Conservation (phyloP, 306 rosid genomes). For the Gynostemma pentaphyllum region DNA sequence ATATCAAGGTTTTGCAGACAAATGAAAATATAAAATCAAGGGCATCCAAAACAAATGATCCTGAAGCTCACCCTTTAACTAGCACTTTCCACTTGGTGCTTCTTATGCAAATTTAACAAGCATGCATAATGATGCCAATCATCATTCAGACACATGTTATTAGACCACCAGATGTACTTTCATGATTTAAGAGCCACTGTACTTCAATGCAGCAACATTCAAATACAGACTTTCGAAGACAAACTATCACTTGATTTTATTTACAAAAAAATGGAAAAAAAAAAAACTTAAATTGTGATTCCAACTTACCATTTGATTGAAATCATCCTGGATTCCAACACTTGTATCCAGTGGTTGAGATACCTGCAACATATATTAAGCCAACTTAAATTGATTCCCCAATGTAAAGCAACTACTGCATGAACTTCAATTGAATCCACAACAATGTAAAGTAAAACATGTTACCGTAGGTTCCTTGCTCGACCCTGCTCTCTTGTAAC, state of each 20-base stretch:
- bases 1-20: background rate
- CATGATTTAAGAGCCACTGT: no score
- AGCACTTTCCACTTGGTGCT: no score
- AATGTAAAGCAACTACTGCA: background rate
- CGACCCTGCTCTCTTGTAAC: conserved; percentile 2
- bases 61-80: no score
- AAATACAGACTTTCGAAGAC: background rate
- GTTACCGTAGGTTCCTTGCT: conserved; percentile 9
- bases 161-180: background rate
- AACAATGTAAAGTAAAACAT: background rate
- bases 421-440: background rate
- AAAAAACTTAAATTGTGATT: no score
- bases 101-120: background rate
- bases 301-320: conserved; percentile 12
- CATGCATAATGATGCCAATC: background rate
- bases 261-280: background rate
- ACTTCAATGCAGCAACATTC: background rate
- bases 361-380: background rate
- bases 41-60: no score
- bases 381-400: background rate
- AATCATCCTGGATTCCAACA: conserved; percentile 7
- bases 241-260: background rate
- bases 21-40: no score
- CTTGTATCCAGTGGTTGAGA: conserved; percentile 6
- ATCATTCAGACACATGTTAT: background rate